Evolutionary conservation across 1,284 basidiomycete species (phyloP).

Genomic region (Coriolopsis trogii): DNA sequence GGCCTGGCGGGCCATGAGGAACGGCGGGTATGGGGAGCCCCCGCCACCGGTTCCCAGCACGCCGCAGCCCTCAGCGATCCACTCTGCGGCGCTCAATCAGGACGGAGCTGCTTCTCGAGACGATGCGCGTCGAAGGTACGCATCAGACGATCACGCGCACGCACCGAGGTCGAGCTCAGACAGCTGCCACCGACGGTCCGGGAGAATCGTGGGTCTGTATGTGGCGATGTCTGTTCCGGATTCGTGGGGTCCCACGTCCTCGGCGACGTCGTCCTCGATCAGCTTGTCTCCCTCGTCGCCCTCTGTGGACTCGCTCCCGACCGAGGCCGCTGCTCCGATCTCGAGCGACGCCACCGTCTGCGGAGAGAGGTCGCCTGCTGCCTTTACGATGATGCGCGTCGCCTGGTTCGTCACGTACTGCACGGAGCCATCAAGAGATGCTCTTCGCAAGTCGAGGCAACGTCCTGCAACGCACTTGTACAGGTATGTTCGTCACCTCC

Average conservation of each 20-base stretch:
- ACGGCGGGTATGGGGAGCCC: constrained; percentile 52
- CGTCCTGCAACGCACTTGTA: constrained; percentile 34
- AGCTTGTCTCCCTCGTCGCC: constrained; percentile 15
- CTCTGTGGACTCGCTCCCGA: not conserved
- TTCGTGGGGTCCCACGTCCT: not conserved
- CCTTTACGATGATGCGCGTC: constrained; percentile 50
- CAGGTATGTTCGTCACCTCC: constrained; percentile 47
- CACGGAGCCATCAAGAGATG: not conserved
- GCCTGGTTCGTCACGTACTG: constrained; percentile 56
- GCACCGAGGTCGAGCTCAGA: constrained; percentile 39
- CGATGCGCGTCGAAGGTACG: not conserved
- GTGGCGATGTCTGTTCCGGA: constrained; percentile 28
- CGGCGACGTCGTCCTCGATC: constrained; percentile 6
- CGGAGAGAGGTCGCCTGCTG: constrained; percentile 44
- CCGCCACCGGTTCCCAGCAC: constrained; percentile 58
- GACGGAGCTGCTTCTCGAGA: too few relatives aligned
- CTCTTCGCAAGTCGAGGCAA: not conserved
- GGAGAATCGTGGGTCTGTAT: constrained; percentile 36
- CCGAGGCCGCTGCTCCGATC: not conserved
- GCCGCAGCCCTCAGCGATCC: constrained; percentile 57
- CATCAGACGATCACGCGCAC: not conserved
- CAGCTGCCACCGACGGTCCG: constrained; percentile 35
- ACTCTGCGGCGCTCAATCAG: constrained; percentile 42
- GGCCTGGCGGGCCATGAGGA: constrained; percentile 50
- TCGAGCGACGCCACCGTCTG: constrained; percentile 18